A percentile compares a stretch with the other conserved stretches of the same genome.
Conservation (phyloP, 805 yeast species). For the Schwanniomyces sp. region DNA sequence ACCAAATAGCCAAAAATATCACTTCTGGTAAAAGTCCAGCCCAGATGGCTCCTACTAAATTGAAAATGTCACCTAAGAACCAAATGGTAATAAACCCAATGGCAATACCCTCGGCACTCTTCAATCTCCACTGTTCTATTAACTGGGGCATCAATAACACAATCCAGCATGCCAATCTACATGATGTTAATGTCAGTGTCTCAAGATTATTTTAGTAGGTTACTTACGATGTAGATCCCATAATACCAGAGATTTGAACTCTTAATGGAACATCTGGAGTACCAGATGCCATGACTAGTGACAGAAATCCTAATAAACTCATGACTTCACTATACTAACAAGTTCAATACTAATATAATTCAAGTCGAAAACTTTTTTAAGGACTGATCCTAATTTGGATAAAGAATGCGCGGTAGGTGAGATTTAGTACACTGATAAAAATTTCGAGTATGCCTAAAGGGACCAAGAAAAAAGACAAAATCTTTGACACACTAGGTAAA, state of each 20-base stretch:
- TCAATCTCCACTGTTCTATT: conserved; percentile 75
- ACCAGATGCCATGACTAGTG: not conserved
- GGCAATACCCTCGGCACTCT: conserved; percentile 76
- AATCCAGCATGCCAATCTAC: conserved; percentile 73
- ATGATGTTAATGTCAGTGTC: conserved; percentile 4
- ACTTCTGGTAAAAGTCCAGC: conserved; percentile 72
- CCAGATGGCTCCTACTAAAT: conserved; percentile 67
- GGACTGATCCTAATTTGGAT: not conserved
- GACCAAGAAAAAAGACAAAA: not conserved
- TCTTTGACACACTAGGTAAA: too few relatives aligned
- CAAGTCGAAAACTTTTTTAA: not conserved
- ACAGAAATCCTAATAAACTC: not conserved
- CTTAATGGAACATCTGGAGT: conserved; percentile 21
- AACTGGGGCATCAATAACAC: conserved; percentile 75
- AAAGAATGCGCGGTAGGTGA: not conserved
- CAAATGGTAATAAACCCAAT: conserved; percentile 65
- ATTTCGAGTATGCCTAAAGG: not conserved
- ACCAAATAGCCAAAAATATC: conserved; percentile 71
- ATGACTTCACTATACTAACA: not conserved
- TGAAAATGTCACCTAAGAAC: conserved; percentile 71
- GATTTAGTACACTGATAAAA: not conserved
- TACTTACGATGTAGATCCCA: conserved; percentile 63
- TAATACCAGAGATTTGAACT: conserved; percentile 54
- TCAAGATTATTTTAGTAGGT: not conserved
- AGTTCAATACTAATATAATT: not conserved